Evolutionary conservation across 208 protist genomes (phyloP).

Genomic region (Tritrichomonas musculus): DNA sequence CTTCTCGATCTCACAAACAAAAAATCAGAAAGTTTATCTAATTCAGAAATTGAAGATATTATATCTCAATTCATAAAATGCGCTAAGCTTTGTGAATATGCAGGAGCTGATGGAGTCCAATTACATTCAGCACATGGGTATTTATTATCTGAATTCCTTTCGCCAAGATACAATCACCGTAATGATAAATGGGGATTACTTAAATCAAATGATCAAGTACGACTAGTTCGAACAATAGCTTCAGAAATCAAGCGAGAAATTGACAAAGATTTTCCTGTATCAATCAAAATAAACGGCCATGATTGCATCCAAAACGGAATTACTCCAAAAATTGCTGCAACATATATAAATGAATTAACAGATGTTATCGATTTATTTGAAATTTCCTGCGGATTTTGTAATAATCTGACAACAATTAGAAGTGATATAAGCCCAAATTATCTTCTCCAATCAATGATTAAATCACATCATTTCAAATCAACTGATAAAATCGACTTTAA

Average conservation of each 20-base stretch:
- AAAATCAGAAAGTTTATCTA: not conserved
- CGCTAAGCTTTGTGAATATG: not conserved
- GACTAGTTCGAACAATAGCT: not conserved
- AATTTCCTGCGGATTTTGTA: not conserved
- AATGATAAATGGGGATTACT: not conserved
- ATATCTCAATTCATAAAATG: not conserved
- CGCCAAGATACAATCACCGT: not conserved
- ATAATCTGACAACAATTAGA: not conserved
- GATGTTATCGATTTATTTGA: not conserved
- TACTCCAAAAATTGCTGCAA: not conserved
- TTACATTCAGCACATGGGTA: slow-evolving; percentile 10
- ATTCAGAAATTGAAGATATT: not conserved
- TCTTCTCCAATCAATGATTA: not conserved
- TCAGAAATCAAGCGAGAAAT: not conserved
- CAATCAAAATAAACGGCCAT: not conserved
- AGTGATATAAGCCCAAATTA: not conserved
- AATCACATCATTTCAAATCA: too few species aligned
- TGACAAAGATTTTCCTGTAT: not conserved
- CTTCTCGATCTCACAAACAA: not conserved
- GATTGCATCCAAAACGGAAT: not conserved
- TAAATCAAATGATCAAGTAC: not conserved
- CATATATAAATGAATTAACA: not conserved
- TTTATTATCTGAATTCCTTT: slow-evolving; percentile 17
- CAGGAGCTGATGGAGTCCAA: not conserved
- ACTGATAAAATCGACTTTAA: too few species aligned